Evolutionary conservation across 208 protist species (phyloP), one percentile per base, ranked within the genome.

Genomic region (Crithidia sp.): DNA sequence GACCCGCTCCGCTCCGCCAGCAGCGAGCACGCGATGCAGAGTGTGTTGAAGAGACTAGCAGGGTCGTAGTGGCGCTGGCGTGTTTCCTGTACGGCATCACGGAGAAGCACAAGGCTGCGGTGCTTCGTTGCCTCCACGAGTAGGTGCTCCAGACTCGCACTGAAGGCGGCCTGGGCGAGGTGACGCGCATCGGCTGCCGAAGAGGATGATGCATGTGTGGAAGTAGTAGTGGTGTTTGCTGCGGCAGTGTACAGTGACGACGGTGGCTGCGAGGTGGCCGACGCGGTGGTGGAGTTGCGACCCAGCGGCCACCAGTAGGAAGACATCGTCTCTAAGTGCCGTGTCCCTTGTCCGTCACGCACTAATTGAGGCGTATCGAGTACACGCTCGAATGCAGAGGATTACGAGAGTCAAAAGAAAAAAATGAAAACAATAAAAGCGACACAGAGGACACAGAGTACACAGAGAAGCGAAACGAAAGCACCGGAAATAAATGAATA

Each of bases 41-140:
- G 70, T 19, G 84, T 88, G 40, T 89, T 69, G 58, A 92, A 87
- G 47, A 92, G 57, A 19, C 85, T 82, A 41, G 75, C 50, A 0
- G 84, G 77, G 58, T 77, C 68, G 72, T 82, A 84, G 45, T 77
- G 79, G 10, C 76, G 81, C 54, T 84, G 66, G 28, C 83, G 83
- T 7, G 87, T 80, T 5, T 74, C 69, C 58, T 81, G 84, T 43
- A 87, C 70, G 9, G 84, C 87, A 54, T 92, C 87, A 14, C 87
- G 84, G 57, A 92, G 77, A 13, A 80, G 67, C 16, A 52, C 59
- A 40, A 92, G 79, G 12, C 54, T 73, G 47, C 72, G 78, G 49
- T 92, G 76, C 60, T 84, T 81, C 3, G 83, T 89, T 5, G 84
- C 74, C 59, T 87, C 84, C 7, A 89, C 67, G 4, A 92, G 71